Base-by-base conservation (phyloP, 495 filamentous ascomycete genomes). In the Aspergillus egyptiacus region DNA sequence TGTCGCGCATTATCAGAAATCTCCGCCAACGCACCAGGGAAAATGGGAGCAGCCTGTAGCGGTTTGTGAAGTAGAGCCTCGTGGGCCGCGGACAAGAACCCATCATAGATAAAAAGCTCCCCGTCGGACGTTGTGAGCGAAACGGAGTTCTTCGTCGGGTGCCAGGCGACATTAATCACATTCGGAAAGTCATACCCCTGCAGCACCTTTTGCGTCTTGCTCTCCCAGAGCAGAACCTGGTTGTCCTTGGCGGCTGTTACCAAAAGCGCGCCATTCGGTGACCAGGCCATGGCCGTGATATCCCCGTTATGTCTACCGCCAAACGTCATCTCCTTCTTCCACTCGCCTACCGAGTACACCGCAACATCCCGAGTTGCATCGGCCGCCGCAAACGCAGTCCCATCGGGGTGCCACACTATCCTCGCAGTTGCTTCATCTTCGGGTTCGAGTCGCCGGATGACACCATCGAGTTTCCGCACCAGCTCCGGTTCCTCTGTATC, bases 331-430 rank as follows among this genome's bases (percentile, higher is more conserved):
- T 96, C 89, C 46, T 81, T 83, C 61, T 87, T 85, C 84, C 91
- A 95, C 56, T 93, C 86, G n/a, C 79, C 76, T 46, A 78, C 78
- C 18, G 91, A 95, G 35, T 95, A 76, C 13, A 96, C 80, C 49
- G 91, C 83, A 17, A 97, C 83, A 54, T 96, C 90, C 60, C 84
- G 72, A 1, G 87, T 91, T 1, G 84, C 76, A 11, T 94, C 95
- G 0, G 89, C 82, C 0, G 83, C 82, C 8, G 88, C 89, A 66
- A 98, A 95, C 5, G 90, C 89, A 34, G 87, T 80, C 5, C 94
- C 91, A 59, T 97, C 94, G 0, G 94, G 94, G 69, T 96, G 91
- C 93, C 93, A 98, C 2, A 82, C 77, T 19, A 83, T 80, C 60
- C 79, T 79, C 8, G 88, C 82, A 54, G 82, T 91, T 2, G 79